These are phyloP conservation scores for Colletotrichum orchidophilum DNA, from an alignment of 2,329 filamentous ascomycete genomes.

Conservation along the genomic window DNA sequence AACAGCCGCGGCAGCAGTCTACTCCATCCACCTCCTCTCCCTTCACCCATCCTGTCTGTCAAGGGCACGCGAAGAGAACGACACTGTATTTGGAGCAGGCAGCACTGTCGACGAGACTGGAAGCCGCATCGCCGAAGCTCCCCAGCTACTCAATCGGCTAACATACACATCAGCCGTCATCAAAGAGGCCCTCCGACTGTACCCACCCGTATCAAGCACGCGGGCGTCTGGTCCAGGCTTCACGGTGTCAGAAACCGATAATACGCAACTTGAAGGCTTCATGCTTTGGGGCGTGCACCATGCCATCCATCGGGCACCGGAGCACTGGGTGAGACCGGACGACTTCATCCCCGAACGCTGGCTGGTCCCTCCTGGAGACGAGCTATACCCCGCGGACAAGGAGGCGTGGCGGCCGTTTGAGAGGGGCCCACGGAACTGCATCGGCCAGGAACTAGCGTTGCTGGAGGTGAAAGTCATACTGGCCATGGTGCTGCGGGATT, in stretches of 20 bases:
- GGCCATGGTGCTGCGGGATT: slow-evolving; percentile 47
- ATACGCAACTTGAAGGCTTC: slow-evolving; percentile 48
- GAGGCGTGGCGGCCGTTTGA: slow-evolving; percentile 60
- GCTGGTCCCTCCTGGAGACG: slow-evolving; percentile 42
- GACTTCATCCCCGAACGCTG: slow-evolving; percentile 56
- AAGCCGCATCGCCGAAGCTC: slow-evolving; percentile 49
- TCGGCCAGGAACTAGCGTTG: slow-evolving; percentile 50
- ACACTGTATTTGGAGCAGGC: slow-evolving; percentile 56
- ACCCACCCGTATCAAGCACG: slow-evolving; percentile 55
- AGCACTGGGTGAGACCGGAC: slow-evolving; percentile 49
- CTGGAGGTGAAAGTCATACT: slow-evolving; percentile 60
- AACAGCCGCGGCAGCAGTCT: slow-evolving; percentile 40
- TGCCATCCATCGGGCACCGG: slow-evolving; percentile 49
- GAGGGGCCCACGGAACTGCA: slow-evolving; percentile 40
- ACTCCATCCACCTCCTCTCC: slow-evolving; percentile 36
- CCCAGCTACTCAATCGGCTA: slow-evolving; percentile 58
- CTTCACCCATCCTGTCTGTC: slow-evolving; percentile 38
- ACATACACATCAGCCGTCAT: slow-evolving; percentile 61
- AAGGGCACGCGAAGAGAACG: slow-evolving; percentile 41
- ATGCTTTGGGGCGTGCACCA: slow-evolving; percentile 37
- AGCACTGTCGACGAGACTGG: slow-evolving; percentile 48
- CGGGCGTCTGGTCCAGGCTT: slow-evolving; percentile 46
- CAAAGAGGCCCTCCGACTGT: slow-evolving; percentile 62
- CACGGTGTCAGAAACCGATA: slow-evolving; percentile 50
- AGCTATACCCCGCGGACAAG: slow-evolving; percentile 43